phyloP scores from a whole-genome alignment of 768 basidiomycete species.

The Tulasnella sp. region DNA sequence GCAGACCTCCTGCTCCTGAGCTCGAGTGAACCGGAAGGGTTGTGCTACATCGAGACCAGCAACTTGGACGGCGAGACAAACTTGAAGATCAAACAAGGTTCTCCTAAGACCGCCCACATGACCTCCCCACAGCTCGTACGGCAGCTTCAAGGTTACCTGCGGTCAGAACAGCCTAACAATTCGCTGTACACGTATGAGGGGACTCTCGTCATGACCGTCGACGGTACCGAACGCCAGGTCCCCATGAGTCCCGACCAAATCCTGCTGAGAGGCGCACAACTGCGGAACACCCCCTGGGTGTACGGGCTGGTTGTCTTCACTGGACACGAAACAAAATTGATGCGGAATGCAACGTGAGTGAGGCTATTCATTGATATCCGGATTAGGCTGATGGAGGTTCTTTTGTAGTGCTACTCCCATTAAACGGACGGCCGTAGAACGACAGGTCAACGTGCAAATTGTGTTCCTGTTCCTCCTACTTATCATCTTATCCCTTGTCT shows the following conservation, averaged over 20 bases:
- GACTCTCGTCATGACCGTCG: slow-evolving; percentile 47
- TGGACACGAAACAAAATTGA: slow-evolving; percentile 96
- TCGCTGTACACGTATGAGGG: slow-evolving; percentile 91
- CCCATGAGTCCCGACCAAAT: slow-evolving; percentile 94
- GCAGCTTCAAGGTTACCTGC: slow-evolving; percentile 69
- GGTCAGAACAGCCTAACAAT: slow-evolving; percentile 96
- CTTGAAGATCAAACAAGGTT: slow-evolving; percentile 96
- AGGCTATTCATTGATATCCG: not conserved
- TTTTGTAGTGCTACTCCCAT: slow-evolving; percentile 77
- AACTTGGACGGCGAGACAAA: slow-evolving; percentile 99
- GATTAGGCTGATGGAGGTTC: not conserved
- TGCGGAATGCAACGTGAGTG: slow-evolving; percentile 93
- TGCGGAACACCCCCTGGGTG: slow-evolving; percentile 94
- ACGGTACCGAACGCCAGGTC: slow-evolving; percentile 57
- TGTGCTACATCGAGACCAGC: slow-evolving; percentile 96
- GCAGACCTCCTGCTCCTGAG: slow-evolving; percentile 84
- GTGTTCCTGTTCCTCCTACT: slow-evolving; percentile 88
- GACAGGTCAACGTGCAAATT: slow-evolving; percentile 93
- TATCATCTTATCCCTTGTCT: slow-evolving; percentile 79
- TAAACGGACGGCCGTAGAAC: slow-evolving; percentile 92
- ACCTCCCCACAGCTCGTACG: slow-evolving; percentile 70
- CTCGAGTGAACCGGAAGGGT: slow-evolving; percentile 91
- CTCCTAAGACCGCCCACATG: slow-evolving; percentile 66
- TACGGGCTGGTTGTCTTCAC: slow-evolving; percentile 93
- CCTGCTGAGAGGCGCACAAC: slow-evolving; percentile 85